A percentile compares a stretch with the other conserved stretches of the same genome.
Conservation (phyloP, 106 monocot species). For the Dendrobium huoshanense region DNA sequence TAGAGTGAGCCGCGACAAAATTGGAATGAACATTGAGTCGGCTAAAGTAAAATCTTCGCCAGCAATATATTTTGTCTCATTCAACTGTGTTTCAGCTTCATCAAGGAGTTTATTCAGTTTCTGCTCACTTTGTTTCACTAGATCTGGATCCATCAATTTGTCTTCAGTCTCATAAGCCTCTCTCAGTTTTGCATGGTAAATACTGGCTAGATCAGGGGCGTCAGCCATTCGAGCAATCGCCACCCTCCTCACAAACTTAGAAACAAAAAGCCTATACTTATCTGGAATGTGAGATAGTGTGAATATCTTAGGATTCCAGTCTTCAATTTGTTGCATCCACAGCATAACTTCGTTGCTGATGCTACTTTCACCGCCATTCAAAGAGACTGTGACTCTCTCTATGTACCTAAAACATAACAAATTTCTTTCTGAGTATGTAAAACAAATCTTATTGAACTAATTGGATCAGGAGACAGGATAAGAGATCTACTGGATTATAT, state of each 20-base stretch:
- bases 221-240: slow-evolving; percentile 91
- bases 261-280: slow-evolving; percentile 67
- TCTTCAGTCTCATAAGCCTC: slow-evolving; percentile 79
- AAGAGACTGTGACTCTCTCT: slow-evolving; percentile 61
- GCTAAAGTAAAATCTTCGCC: slow-evolving; percentile 69
- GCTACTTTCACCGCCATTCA: slow-evolving; percentile 37
- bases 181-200: slow-evolving; percentile 80
- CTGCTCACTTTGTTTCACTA: slow-evolving; percentile 63
- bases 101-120: slow-evolving; percentile 64
- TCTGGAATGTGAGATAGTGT: slow-evolving; percentile 61
- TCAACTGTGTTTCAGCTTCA: slow-evolving; percentile 64
- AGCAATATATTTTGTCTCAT: slow-evolving; percentile 43
- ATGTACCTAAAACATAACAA: slow-evolving; percentile 59
- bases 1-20: slow-evolving; percentile 55
- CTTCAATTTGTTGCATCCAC: slow-evolving; percentile 86
- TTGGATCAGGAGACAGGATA: not conserved
- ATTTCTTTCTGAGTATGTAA: slow-evolving; percentile 1
- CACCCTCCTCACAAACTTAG: slow-evolving; percentile 68
- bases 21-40: slow-evolving; percentile 86
- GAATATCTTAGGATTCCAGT: slow-evolving; percentile 84
- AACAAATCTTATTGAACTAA: not conserved
- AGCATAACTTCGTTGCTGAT: slow-evolving; percentile 31
- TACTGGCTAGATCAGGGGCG: slow-evolving; percentile 74
- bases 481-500: slow-evolving; percentile 65
- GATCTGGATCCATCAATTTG: slow-evolving; percentile 48